Conservation (phyloP, 768 basidiomycete genomes). For the Termitomyces sp. region DNA sequence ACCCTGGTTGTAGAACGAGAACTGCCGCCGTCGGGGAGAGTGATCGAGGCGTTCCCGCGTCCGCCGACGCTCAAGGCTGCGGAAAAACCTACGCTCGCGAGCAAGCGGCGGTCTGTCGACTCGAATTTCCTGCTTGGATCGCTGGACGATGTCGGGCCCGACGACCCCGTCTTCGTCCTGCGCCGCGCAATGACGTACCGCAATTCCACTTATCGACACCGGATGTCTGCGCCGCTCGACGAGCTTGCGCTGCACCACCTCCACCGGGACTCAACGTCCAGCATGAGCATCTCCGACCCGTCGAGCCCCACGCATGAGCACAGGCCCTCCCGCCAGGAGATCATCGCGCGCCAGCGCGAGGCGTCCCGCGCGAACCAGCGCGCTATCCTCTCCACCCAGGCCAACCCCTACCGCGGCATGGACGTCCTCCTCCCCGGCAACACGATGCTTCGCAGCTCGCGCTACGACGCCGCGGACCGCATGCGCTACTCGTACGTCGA, state of each 20-base stretch:
- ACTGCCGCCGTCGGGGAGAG: constrained; percentile 72
- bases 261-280: constrained; percentile 65
- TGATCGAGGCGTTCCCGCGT: constrained; percentile 77
- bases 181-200: constrained; percentile 79
- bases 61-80: constrained; percentile 68
- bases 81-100: constrained; percentile 54
- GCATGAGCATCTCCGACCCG: constrained; percentile 43
- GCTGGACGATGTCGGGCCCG: constrained; percentile 66
- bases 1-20: constrained; percentile 54
- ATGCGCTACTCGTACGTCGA: constrained; percentile 95
- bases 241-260: constrained; percentile 75
- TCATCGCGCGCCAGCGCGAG: constrained; percentile 90
- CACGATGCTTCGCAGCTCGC: constrained; percentile 78
- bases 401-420: constrained; percentile 81
- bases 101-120: constrained; percentile 86
- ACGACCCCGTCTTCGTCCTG: constrained; percentile 88
- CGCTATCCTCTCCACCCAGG: constrained; percentile 74
- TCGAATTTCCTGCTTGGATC: constrained; percentile 66
- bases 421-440: constrained; percentile 86
- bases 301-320: no score
- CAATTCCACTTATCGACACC: constrained; percentile 60
- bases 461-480: constrained; percentile 62
- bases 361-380: constrained; percentile 82
- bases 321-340: constrained; percentile 69
- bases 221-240: constrained; percentile 74